phyloP scores from a whole-genome alignment of 2,329 filamentous ascomycete species.

The Orbilia blumenaviensis region DNA sequence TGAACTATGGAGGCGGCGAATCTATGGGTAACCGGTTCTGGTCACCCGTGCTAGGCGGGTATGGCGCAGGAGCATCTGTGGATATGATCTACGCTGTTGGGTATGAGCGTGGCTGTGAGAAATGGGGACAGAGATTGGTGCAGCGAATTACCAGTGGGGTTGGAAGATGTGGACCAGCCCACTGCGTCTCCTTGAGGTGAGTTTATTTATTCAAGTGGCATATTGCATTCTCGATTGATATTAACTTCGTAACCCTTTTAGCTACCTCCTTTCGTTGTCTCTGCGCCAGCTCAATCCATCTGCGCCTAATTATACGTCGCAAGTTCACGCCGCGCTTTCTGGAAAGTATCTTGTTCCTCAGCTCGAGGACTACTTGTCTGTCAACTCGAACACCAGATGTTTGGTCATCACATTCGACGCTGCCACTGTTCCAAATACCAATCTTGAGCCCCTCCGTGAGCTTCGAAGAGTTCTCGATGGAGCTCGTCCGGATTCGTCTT shows the following conservation, averaged over 20 bases:
- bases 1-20: slow-evolving; percentile 46
- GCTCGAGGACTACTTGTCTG: slow-evolving; percentile 48
- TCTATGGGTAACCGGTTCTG: slow-evolving; percentile 47
- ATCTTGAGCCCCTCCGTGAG: slow-evolving; percentile 49
- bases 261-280: slow-evolving; percentile 45
- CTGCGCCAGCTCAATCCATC: slow-evolving; percentile 42
- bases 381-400: slow-evolving; percentile 40
- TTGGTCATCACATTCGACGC: slow-evolving; percentile 52
- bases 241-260: slow-evolving; percentile 3
- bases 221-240: not conserved
- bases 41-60: slow-evolving; percentile 47
- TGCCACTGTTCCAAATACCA: slow-evolving; percentile 47
- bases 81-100: slow-evolving; percentile 51
- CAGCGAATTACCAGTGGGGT: slow-evolving; percentile 39
- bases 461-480: slow-evolving; percentile 48
- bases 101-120: slow-evolving; percentile 51
- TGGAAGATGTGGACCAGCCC: slow-evolving; percentile 45
- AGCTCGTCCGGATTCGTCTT: slow-evolving; percentile 22
- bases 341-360: slow-evolving; percentile 51
- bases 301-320: slow-evolving; percentile 48
- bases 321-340: slow-evolving; percentile 51
- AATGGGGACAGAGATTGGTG: slow-evolving; percentile 46
- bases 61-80: slow-evolving; percentile 23
- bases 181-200: slow-evolving; percentile 49
- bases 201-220: no score